Base-by-base conservation (phyloP, 495 filamentous ascomycete genomes). In the Penicillium nucicola region DNA sequence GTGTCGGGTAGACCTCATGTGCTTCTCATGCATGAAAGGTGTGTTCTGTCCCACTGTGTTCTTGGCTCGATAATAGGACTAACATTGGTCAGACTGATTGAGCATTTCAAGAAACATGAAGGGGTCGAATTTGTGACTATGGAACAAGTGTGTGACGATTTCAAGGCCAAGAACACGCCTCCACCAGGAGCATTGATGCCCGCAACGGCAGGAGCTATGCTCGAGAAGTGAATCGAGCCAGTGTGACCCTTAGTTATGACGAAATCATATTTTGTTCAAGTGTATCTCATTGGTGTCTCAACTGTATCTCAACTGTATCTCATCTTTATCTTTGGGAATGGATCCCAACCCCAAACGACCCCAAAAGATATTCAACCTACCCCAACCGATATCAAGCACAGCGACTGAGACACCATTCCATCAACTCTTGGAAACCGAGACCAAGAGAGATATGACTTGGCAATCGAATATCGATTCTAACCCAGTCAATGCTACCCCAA, bases 71-170 rank as follows among this genome's bases (percentile, higher is more conserved):
- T 8, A 52, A 11, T 18, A 28, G 25, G 32, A 17, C 58, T 58
- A 34, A 56, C 34, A 14, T 35, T 28, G 0, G 13, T 31, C 22
- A 77, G 77, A 17, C 73, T 87, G 37, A 87, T 88, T 56, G 84
- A 88, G 48, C 78, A 86, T 42, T 84, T 89, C 57, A 86, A 86
- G 52, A 80, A 77, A 36, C 84, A 88, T 49, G 84, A 86, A 30
- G 85, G 85, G 0, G 82, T 88, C 1, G 82, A 89, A 54, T 89
- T 85, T 78, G 77, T 86, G 52, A 85, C 83, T 0, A 84, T 88
- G 70, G 84, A 79, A 48, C 72, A 84, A 56, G 79, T 87, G 47
- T 78, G 75, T 17, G 81, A 83, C 49, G 80, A 85, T 30, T 86
- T 86, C 64, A 83, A 81, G 67, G 55, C 44, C 15, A 61, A 56